Conservation (phyloP, 495 filamentous ascomycete species). For the Xylaria palmicola region DNA sequence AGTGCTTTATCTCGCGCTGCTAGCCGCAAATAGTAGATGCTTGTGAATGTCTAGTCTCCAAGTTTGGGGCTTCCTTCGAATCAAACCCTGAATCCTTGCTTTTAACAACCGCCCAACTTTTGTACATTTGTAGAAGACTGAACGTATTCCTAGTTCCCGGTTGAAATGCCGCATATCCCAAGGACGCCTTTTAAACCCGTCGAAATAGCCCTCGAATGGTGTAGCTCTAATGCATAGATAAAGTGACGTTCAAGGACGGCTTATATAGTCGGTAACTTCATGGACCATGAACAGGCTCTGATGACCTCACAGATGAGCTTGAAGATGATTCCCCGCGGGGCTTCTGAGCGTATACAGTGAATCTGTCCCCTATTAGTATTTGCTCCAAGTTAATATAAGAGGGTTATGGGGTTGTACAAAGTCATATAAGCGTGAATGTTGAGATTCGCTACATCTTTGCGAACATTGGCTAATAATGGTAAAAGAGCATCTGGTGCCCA, state of each 20-base stretch:
- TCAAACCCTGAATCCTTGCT: background rate
- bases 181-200: background rate
- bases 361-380: background rate
- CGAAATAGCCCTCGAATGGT: background rate
- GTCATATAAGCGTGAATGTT: conserved; percentile 11
- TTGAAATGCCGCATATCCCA: background rate
- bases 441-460: conserved; percentile 8
- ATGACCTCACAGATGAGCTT: conserved; percentile 2
- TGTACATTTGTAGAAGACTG: no score
- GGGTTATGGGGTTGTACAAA: background rate
- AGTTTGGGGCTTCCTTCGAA: background rate
- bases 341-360: conserved; percentile 14
- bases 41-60: no score
- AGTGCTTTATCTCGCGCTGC: background rate
- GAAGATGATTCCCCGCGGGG: conserved; percentile 3
- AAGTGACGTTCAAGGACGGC: background rate
- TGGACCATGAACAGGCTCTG: background rate
- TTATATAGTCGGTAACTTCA: background rate
- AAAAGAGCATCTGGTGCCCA: conserved; percentile 10
- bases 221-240: background rate
- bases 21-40: no score
- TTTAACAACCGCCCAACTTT: no score
- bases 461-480: conserved; percentile 6
- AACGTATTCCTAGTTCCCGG: no score
- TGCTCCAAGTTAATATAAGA: background rate